Conservation (phyloP, 768 basidiomycete genomes). For the Asterophora parasitica region DNA sequence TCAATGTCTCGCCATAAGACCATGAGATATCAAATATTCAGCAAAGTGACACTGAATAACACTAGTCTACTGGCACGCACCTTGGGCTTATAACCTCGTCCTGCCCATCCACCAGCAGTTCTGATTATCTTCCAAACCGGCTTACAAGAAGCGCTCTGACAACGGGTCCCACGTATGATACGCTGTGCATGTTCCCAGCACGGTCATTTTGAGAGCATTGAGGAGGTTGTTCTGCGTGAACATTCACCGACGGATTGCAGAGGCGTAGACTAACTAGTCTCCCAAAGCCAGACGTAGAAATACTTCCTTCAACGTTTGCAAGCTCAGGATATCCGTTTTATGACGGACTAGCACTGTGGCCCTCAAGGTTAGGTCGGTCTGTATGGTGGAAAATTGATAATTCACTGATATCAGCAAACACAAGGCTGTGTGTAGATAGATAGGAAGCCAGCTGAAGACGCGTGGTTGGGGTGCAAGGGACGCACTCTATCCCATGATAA, state of each 20-base stretch:
- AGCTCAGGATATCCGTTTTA: too few relatives aligned
- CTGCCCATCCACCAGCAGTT: constrained; percentile 48
- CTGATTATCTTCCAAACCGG: constrained; percentile 29
- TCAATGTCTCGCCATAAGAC: constrained; percentile 46
- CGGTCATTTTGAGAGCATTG: constrained; percentile 46
- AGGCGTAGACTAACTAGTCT: constrained; percentile 38
- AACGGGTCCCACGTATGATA: constrained; percentile 59
- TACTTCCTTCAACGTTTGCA: too few relatives aligned
- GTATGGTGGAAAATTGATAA: too few relatives aligned
- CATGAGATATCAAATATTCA: constrained; percentile 22
- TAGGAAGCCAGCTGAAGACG: constrained; percentile 50
- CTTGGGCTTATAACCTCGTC: constrained; percentile 54
- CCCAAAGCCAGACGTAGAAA: too few relatives aligned
- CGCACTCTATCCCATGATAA: constrained; percentile 63
- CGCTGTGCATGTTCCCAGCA: constrained; percentile 64
- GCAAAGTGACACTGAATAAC: neutral
- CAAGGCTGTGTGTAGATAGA: constrained; percentile 58
- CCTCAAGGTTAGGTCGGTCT: neutral
- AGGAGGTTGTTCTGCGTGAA: constrained; percentile 47
- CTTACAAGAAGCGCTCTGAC: constrained; percentile 53
- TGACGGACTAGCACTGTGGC: too few relatives aligned
- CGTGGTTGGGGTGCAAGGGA: constrained; percentile 23
- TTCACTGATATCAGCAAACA: constrained; percentile 58
- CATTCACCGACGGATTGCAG: constrained; percentile 29
- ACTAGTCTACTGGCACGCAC: constrained; percentile 30